Base-by-base conservation (phyloP, 2,329 filamentous ascomycete species). In the Xylariaceae sp. region DNA sequence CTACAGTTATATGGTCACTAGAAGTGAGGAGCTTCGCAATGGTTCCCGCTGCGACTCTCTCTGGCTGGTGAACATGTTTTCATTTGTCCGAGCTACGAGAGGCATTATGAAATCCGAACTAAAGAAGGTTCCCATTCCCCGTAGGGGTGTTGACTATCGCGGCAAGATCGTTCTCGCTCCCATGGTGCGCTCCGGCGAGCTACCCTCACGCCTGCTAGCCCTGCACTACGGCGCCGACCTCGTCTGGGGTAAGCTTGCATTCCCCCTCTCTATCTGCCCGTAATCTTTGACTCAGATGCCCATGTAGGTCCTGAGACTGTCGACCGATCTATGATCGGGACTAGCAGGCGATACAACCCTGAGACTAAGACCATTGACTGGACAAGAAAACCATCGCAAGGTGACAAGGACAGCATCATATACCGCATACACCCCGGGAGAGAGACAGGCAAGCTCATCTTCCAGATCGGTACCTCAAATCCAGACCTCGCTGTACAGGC, bases 161-260 rank as follows among this genome's bases (percentile, higher is more conserved):
- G 89, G 89, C 74, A 97, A 95, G 74, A 76, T 97, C 61, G 94
- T 97, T 37, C 87, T 99, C 59, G 94, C 94, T 57, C 94, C 94
- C 33, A 99, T 99, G 94, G 93, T 97, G 53, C 88, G 94, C 63
- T 96, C 91, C n/a, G 94, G 94, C 69, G 94, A 99, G 77, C 78
- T 97, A 56, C 93, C 94, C 3, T 94, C 91, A 32, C 87, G 94
- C 53, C 81, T 99, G 21, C 76, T 96, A 36, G 91, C 94, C 26
- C 83, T 99, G 57, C 89, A 95, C 68, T 97, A 99, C 72, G 94
- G 94, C 62, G 94, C 94, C 46, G 94, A 99, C 73, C 80, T 99
- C 13, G 94, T 99, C 62, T 99, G 94, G 93, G 93, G 88, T 89
- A 72, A 63, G 80, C 30, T 36, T 18, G 45, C 16, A 26, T 15